These are phyloP conservation scores for Jasminum sambac DNA, from an alignment of 257 asterid species.

Conservation along the genomic window DNA sequence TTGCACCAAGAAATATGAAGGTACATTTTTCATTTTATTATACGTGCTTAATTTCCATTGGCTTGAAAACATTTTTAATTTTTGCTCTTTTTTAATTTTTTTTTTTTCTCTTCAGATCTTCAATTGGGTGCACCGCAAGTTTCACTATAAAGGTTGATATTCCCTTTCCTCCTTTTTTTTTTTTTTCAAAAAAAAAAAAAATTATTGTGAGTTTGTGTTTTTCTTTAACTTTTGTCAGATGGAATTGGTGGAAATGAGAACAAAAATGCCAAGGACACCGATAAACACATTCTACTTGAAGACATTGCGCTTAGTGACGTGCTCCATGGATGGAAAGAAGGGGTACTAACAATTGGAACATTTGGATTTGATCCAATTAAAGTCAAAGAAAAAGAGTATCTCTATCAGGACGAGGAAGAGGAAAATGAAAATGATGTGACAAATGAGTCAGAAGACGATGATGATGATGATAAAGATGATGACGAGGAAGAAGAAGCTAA, in stretches of 20 bases:
- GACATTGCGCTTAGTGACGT: slow-evolving; percentile 21
- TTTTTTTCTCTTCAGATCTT: slow-evolving; percentile 46
- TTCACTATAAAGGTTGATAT: slow-evolving; percentile 47
- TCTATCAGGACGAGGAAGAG: slow-evolving; percentile 10
- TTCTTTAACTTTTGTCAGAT: slow-evolving; percentile 27
- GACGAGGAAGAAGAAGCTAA: slow-evolving; percentile 24
- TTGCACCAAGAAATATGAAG: slow-evolving; percentile 27
- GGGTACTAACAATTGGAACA: slow-evolving; percentile 67
- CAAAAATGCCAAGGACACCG: slow-evolving; percentile 30
- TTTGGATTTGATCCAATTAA: slow-evolving; percentile 48
- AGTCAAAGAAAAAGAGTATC: not conserved
- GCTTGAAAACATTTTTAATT: not conserved
- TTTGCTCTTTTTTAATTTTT: not conserved
- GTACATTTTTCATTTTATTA: slow-evolving; percentile 33
- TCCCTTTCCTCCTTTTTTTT: not conserved
- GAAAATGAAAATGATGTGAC: slow-evolving; percentile 19
- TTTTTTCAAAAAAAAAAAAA: not conserved
- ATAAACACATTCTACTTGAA: slow-evolving; percentile 26
- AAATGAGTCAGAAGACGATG: slow-evolving; percentile 2
- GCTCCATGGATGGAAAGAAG: slow-evolving; percentile 47
- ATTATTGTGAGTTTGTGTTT: not conserved
- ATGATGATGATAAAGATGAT: slow-evolving; percentile 10
- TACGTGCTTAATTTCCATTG: not conserved
- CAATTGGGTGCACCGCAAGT: slow-evolving; percentile 79
- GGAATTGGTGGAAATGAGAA: slow-evolving; percentile 32